Evolutionary conservation across 1,284 basidiomycete genomes (phyloP), one percentile per base, ranked within the genome.

Genomic region (Butyriboletus appendiculatus): DNA sequence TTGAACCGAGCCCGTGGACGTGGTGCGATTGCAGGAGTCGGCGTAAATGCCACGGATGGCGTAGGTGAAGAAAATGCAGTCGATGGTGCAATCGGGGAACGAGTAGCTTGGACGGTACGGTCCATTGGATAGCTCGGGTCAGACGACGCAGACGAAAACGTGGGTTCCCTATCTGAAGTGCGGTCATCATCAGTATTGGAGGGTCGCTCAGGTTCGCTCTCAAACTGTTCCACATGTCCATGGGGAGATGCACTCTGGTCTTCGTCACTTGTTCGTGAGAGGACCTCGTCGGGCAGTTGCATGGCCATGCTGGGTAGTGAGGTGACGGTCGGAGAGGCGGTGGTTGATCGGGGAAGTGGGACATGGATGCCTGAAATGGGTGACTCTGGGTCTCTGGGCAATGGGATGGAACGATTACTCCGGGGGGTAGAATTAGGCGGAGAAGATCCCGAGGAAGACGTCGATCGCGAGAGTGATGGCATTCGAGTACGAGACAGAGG

Each of bases 401-500:
- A 63, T 2, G 62, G 69, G 26, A 75, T 61, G 3, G 84, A 85
- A 40, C 69, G 73, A 50, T 69, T 77, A 53, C 82, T 86, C 20
- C 75, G 76, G 16, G 87, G 87, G 1, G 86, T 89, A 2, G 87
- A 85, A 58, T 88, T 77, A 0, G 80, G 69, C 0, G 84, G 79
- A 0, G 88, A 88, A 5, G 85, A 80, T 0, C 73, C 68, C 30
- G 75, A 80, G 2, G 88, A 87, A 22, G 84, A 79, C 0, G 81
- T 79, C 0, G 84, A 86, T 40, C 80, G 80, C 3, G 88, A 81
- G 11, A 90, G 76, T 6, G 88, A 89, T 3, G 88, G 88, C 9
- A 87, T 90, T n/a, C 88, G 81, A 24, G 77, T 77, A 22, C 84
- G 79, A 16, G 77, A 69, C 20, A 80, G 67, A 10, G 81, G 78